Conservation (phyloP, 2,329 filamentous ascomycete species). For the Penicillium aurantiogriseum region DNA sequence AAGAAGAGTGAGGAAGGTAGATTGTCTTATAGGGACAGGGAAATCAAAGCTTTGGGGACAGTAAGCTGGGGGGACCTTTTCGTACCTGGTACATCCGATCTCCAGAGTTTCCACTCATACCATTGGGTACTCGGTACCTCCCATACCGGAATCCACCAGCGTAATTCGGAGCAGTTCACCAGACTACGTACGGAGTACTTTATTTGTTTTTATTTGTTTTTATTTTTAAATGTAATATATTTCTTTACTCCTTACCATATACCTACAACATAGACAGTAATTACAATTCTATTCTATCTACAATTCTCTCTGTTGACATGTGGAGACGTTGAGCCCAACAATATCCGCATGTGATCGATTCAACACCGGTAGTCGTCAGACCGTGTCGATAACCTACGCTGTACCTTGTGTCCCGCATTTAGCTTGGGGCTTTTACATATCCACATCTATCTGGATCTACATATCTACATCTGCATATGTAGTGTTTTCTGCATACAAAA, state of each 20-base stretch:
- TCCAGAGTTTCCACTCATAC: conserved; percentile 20
- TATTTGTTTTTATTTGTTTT: neutral
- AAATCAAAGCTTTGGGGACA: conserved; percentile 8
- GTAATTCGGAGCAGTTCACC: neutral
- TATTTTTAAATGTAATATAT: neutral
- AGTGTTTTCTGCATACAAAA: no score
- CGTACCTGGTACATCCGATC: conserved; percentile 8
- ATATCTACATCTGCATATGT: neutral
- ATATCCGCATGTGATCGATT: conserved; percentile 25
- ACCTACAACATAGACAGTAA: neutral
- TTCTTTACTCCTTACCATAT: neutral
- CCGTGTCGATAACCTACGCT: conserved; percentile 10
- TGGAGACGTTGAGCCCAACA: conserved; percentile 29
- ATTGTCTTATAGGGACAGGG: conserved; percentile 23
- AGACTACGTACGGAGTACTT: neutral
- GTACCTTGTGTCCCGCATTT: neutral
- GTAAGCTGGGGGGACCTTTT: conserved; percentile 9
- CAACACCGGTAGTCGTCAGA: conserved; percentile 25
- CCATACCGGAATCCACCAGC: conserved; percentile 18
- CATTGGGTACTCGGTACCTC: conserved; percentile 25
- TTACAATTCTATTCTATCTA: no score
- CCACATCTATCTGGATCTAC: neutral
- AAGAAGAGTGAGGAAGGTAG: conserved; percentile 14
- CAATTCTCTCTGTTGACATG: neutral
- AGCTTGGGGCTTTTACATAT: neutral